Conservation (phyloP, 768 basidiomycete genomes). For the Gloeostereum incarnatum region DNA sequence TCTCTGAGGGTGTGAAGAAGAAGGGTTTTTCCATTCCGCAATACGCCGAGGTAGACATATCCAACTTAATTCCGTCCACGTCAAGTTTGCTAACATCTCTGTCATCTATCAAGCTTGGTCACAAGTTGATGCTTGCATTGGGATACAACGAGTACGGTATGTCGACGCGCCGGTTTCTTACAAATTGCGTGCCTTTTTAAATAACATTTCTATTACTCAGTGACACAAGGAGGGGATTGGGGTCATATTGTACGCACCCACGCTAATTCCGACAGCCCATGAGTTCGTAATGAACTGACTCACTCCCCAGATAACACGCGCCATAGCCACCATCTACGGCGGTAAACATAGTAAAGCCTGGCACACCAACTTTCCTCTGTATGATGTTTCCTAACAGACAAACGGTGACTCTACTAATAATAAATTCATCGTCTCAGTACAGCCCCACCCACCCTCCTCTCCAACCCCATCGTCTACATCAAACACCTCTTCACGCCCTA, state of each 20-base stretch:
- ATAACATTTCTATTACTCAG: constrained; percentile 7
- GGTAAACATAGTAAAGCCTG: constrained; percentile 21
- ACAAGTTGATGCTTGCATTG: constrained; percentile 26
- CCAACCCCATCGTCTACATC: constrained; percentile 15
- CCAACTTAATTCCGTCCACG: no score
- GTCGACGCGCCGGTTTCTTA: neutral
- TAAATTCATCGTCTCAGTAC: constrained; percentile 6
- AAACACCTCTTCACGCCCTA: constrained; percentile 18
- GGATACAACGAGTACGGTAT: constrained; percentile 26
- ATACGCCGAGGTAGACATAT: constrained; percentile 25
- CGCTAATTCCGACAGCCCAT: no score
- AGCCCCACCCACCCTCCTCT: constrained; percentile 11
- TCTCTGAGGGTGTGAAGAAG: constrained; percentile 32
- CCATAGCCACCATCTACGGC: constrained; percentile 15
- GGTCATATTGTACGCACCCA: constrained; percentile 10
- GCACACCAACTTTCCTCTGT: constrained; percentile 22
- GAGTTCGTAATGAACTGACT: neutral
- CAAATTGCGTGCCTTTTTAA: neutral
- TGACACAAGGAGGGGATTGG: constrained; percentile 27
- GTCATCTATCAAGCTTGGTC: constrained; percentile 14
- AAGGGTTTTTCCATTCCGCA: constrained; percentile 26
- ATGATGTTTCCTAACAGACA: neutral
- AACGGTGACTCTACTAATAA: neutral
- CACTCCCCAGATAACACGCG: constrained; percentile 16
- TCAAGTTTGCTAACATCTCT: neutral